Percentiles rank a stretch among this genome's conserved stretches.
Conservation (phyloP, 208 protist species). For the Trypanosoma scelopori region DNA sequence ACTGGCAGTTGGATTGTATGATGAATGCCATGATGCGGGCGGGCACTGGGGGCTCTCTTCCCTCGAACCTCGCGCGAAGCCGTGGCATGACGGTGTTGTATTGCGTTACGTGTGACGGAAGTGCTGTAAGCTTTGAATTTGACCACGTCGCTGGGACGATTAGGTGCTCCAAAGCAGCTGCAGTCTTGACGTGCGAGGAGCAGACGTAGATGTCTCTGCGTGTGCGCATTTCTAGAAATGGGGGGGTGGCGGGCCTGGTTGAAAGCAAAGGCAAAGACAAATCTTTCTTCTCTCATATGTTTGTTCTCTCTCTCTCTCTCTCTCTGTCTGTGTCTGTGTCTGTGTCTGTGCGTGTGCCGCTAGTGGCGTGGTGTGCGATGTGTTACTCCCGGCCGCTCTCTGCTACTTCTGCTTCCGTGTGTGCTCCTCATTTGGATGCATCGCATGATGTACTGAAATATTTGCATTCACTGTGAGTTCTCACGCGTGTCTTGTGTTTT, state of each 20-base stretch:
- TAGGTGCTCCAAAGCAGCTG: constrained; percentile 10
- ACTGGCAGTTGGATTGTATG: constrained; percentile 25
- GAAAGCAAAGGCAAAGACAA: background rate
- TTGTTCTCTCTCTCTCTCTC: background rate
- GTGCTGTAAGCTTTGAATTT: constrained; percentile 43
- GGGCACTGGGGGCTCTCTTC: background rate
- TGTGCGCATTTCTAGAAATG: too few species aligned
- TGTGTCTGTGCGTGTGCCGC: too few species aligned
- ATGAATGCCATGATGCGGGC: background rate
- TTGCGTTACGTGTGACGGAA: constrained; percentile 69
- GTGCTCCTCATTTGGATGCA: too few species aligned
- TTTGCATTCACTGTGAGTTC: background rate
- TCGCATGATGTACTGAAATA: background rate
- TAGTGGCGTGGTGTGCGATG: too few species aligned
- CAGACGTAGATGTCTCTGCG: background rate
- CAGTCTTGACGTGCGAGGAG: background rate
- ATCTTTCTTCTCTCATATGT: background rate
- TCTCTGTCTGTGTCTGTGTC: too few species aligned
- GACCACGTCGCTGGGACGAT: constrained; percentile 25
- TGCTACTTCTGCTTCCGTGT: too few species aligned
- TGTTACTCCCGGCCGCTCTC: too few species aligned
- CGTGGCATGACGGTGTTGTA: constrained; percentile 27
- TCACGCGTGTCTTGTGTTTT: background rate
- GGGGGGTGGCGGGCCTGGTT: too few species aligned
- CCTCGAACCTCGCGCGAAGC: background rate